These are phyloP conservation scores for Nigrospora osmanthi DNA, from an alignment of 2,329 filamentous ascomycete species.

Conservation along the genomic window DNA sequence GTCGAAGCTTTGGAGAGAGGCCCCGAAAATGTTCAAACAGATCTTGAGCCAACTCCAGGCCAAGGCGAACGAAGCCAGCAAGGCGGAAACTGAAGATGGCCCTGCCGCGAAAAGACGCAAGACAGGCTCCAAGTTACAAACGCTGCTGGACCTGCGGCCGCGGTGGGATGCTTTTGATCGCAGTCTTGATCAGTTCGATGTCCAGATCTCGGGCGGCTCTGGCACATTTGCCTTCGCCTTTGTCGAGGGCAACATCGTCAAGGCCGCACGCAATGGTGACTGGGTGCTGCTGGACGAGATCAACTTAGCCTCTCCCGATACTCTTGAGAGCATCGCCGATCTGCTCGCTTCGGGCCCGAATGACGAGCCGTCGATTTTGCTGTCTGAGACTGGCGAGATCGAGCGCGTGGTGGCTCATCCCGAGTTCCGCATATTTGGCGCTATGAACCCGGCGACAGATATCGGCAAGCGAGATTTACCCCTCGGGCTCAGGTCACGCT, in stretches of 20 bases:
- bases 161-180: conserved; percentile 77
- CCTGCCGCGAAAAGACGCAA: conserved; percentile 64
- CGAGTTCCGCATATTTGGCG: conserved; percentile 91
- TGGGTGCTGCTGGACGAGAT: conserved; percentile 98
- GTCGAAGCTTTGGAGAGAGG: conserved; percentile 80
- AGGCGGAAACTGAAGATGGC: conserved; percentile 35
- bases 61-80: conserved; percentile 28
- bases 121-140: conserved; percentile 59
- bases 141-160: conserved; percentile 46
- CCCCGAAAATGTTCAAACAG: conserved; percentile 76
- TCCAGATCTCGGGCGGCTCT: conserved; percentile 65
- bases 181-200: conserved; percentile 70
- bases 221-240: conserved; percentile 89
- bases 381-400: conserved; percentile 90
- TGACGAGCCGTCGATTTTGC: conserved; percentile 70
- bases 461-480: conserved; percentile 93
- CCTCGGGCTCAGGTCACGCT: conserved; percentile 78
- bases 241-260: conserved; percentile 90
- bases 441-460: conserved; percentile 98
- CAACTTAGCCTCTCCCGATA: conserved; percentile 91
- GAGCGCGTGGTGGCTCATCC: conserved; percentile 85
- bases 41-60: conserved; percentile 49
- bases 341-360: conserved; percentile 67
- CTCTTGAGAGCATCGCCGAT: conserved; percentile 86
- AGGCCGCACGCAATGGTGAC: conserved; percentile 90